Base-by-base conservation (phyloP, 805 yeast species). In the Candida insectorum region DNA sequence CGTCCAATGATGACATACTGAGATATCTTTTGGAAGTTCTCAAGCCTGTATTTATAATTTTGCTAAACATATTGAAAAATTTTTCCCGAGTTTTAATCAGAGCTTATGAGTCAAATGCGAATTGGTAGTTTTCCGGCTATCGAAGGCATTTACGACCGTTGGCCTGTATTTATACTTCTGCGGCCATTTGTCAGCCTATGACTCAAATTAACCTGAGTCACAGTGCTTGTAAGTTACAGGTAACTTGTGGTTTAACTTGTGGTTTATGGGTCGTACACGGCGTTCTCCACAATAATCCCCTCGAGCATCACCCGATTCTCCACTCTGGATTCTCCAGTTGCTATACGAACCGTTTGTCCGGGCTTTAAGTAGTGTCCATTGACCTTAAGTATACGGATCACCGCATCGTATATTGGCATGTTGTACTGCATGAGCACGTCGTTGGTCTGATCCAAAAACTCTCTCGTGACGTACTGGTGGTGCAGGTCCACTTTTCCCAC, bases 401-500 rank as follows among this genome's bases (percentile, higher is more conserved):
- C 49, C 5, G 40, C 16, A 16, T 44, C 44, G 17, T 36, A 36
- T 28, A 32, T 14, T 16, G 34, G 32, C 8, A 16, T 16, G 4
- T 18, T 20, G 12, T 28, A 9, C 13, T 25, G 75, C 15, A 37
- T 37, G 0, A n/a, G 11, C 19, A n/a, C n/a, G n/a, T n/a, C n/a
- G n/a, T n/a, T n/a, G n/a, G n/a, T n/a, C n/a, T n/a, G n/a, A n/a
- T n/a, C n/a, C n/a, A n/a, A n/a, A n/a, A n/a, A n/a, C n/a, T n/a
- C n/a, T n/a, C n/a, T n/a, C n/a, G n/a, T n/a, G n/a, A n/a, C 25
- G 13, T 19, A 27, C 4, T 28, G 25, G 16, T 34, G 32, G 11
- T 11, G 6, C 18, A 54, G 30, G 41, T 78, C 81, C 11, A 75
- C 39, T 1, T 49, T 36, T 0, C 71, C 73, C 1, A 56, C 46